These are phyloP conservation scores for Pseudocercospora musae DNA, from an alignment of 2,329 filamentous ascomycete species.

Conservation along the genomic window DNA sequence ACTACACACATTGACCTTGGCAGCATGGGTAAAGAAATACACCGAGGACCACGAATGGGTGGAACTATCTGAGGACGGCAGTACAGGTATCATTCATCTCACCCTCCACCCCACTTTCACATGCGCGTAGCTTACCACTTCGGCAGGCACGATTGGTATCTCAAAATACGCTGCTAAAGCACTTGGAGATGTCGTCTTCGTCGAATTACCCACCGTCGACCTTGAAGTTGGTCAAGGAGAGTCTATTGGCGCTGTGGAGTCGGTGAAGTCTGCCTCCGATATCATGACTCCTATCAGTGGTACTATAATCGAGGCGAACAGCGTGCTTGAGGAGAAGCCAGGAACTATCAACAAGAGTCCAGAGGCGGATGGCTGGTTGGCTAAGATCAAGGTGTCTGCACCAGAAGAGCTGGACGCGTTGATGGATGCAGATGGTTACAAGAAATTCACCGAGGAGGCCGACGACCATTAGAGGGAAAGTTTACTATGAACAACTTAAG, in stretches of 20 bases:
- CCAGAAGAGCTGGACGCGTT: conserved; percentile 67
- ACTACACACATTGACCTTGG: background rate
- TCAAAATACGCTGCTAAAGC: conserved; percentile 86
- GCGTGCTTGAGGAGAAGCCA: conserved; percentile 75
- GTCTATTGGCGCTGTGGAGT: conserved; percentile 90
- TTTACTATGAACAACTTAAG: background rate
- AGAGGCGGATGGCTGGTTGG: conserved; percentile 90
- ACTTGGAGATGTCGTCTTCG: conserved; percentile 94
- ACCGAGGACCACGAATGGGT: conserved; percentile 99
- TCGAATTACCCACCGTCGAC: conserved; percentile 78
- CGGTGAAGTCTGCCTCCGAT: conserved; percentile 96
- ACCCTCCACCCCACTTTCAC: conserved; percentile 13
- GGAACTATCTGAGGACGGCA: conserved; percentile 77
- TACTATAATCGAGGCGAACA: conserved; percentile 71
- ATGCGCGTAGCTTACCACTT: conserved; percentile 9
- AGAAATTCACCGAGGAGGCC: conserved; percentile 62
- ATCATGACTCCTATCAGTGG: conserved; percentile 86
- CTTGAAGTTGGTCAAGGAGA: conserved; percentile 72
- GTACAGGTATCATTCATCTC: conserved; percentile 57
- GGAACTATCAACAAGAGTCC: conserved; percentile 84
- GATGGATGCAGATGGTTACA: conserved; percentile 77
- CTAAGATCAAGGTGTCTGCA: conserved; percentile 75
- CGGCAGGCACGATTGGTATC: conserved; percentile 69
- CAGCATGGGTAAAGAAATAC: conserved; percentile 74
- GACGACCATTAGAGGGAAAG: background rate